Percentiles rank a stretch among this genome's conserved stretches.
Evolutionary conservation across 202 grass and related monocot species (phyloP).

Genomic region (Digitaria exilis): DNA sequence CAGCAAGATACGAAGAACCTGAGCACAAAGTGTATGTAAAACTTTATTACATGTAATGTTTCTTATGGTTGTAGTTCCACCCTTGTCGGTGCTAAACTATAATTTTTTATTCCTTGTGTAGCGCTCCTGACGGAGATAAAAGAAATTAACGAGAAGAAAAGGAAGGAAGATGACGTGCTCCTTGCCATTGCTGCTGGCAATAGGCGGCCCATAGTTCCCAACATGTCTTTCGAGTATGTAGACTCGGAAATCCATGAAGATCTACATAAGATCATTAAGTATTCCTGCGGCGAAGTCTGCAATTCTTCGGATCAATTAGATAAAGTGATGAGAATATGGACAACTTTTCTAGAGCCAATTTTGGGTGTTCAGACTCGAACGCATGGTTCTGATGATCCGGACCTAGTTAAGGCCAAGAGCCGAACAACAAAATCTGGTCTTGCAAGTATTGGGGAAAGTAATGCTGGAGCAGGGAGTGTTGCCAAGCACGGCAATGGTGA

Average conservation of each 20-base stretch:
- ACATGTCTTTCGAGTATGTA: constrained; percentile 83
- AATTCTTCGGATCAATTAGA: constrained; percentile 74
- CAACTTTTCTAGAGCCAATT: constrained; percentile 81
- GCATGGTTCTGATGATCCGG: constrained; percentile 49
- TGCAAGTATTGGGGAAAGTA: constrained; percentile 62
- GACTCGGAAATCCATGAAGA: constrained; percentile 88
- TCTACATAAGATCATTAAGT: constrained; percentile 90
- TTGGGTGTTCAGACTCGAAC: constrained; percentile 67
- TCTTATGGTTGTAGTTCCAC: constrained; percentile 36
- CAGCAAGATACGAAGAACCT: constrained; percentile 98
- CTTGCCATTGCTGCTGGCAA: constrained; percentile 82
- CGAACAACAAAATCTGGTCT: constrained; percentile 57
- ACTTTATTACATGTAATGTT: constrained; percentile 27
- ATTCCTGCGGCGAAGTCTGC: constrained; percentile 90
- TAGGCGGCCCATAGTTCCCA: constrained; percentile 68
- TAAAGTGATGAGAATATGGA: constrained; percentile 86
- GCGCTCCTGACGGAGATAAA: constrained; percentile 92
- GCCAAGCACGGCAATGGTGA: constrained; percentile 57
- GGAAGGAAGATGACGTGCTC: constrained; percentile 84
- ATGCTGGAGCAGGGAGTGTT: constrained; percentile 34
- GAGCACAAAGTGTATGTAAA: constrained; percentile 76
- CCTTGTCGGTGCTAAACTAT: constrained; percentile 31
- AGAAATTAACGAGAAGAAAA: constrained; percentile 96
- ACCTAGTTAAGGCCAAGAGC: constrained; percentile 60
- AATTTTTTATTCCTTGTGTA: constrained; percentile 54